Conservation (phyloP, 2,329 filamentous ascomycete species). For the Cercospora zeae-maydis region DNA sequence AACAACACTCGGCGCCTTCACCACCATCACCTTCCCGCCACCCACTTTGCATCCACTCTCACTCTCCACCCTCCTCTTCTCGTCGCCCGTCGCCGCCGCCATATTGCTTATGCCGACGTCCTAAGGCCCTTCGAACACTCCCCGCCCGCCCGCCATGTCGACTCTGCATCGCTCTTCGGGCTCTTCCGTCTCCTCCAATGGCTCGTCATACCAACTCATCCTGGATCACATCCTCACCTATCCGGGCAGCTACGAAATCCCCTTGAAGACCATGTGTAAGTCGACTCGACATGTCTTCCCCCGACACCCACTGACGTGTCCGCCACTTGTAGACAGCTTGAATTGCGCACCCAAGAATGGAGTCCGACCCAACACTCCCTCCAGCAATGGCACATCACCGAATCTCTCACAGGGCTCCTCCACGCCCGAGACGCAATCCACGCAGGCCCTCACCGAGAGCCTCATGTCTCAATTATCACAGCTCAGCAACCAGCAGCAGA, state of each 20-base stretch:
- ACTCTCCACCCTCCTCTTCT: background rate
- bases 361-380: constrained; percentile 30
- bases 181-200: constrained; percentile 40
- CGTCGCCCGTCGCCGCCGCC: background rate
- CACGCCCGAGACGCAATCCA: constrained; percentile 26
- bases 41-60: background rate
- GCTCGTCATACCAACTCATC: constrained; percentile 44
- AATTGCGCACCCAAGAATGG: constrained; percentile 56
- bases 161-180: constrained; percentile 28
- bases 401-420: constrained; percentile 35
- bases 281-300: background rate
- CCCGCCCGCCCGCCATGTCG: constrained; percentile 3
- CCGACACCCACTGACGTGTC: too few species aligned
- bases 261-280: constrained; percentile 59
- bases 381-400: constrained; percentile 37
- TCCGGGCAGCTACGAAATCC: constrained; percentile 62
- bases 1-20: background rate
- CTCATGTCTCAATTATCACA: constrained; percentile 57
- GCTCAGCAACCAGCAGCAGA: constrained; percentile 57
- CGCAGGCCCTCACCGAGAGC: constrained; percentile 49
- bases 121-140: background rate
- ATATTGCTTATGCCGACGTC: constrained; percentile 8
- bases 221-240: constrained; percentile 60
- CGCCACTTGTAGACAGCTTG: constrained; percentile 46
- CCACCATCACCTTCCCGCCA: background rate